Base-by-base conservation (phyloP, 129 eudicot genomes). In the Sambucus nigra region DNA sequence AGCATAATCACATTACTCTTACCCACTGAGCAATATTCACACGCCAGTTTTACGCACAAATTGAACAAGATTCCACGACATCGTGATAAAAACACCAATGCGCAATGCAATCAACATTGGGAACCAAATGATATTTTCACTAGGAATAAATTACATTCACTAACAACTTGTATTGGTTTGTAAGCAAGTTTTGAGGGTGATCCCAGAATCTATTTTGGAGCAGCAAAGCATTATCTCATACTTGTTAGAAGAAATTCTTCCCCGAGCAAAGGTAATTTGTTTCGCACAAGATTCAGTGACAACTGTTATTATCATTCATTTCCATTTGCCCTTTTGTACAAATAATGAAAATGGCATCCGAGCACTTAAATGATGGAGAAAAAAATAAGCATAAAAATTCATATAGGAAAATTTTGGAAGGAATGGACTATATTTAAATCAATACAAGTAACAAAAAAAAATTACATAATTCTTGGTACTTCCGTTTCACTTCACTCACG, bases 31-130 rank as follows among this genome's bases (percentile, higher is more conserved):
- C 35, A 28, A 29, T 32, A 57, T 51, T 23, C 46, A 20, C 51
- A 42, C 55, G 67, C 59, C 62, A 51, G 16, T 58, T 53, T 59
- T 52, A 62, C 35, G 63, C 62, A 46, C 69, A 70, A 59, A 67
- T 49, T 66, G 78, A 62, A 58, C 32, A 53, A 74, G 72, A 79
- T 73, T 79, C 81, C 59, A 47, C 41, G 29, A 53, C 59, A 46
- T 22, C 23, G 24, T n/a, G 26, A 67, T 35, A 54, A 55, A 42
- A 63, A 48, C 59, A 60, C 53, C 41, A 47, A 64, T 31, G 51
- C 7, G 65, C 27, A 18, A 50, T 63, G 65, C 27, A 18, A 50
- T 63, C 57, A 50, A 49, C 32, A 60, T 39, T 29, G 24, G 29
- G 31, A 32, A 20, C 10, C 51, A 47, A 33, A 47, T 44, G 69